phyloP scores from a whole-genome alignment of 306 rosid species.

The Vachellia collinsii region DNA sequence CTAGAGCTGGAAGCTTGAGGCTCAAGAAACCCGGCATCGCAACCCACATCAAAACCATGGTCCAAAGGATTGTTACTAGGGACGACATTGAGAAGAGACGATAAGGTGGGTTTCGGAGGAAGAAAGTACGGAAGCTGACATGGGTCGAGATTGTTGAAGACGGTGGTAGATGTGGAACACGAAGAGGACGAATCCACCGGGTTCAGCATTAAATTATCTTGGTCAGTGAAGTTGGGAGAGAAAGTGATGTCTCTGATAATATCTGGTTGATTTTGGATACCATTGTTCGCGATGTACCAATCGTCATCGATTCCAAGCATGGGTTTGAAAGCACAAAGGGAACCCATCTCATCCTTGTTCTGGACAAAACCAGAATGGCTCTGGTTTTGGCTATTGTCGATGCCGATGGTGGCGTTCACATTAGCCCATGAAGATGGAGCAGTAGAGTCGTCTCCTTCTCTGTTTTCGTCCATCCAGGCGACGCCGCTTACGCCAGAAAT shows the following conservation, averaged over 20 bases:
- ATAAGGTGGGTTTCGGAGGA: constrained; percentile 55
- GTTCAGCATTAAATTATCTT: constrained; percentile 53
- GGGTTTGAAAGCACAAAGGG: constrained; percentile 61
- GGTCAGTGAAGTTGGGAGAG: constrained; percentile 46
- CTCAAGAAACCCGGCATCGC: constrained; percentile 55
- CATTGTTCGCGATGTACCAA: constrained; percentile 58
- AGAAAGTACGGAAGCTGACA: constrained; percentile 66
- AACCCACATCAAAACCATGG: constrained; percentile 39
- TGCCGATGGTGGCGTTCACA: constrained; percentile 11
- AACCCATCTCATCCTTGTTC: constrained; percentile 43
- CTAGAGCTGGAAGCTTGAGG: constrained; percentile 51
- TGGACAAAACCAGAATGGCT: constrained; percentile 21
- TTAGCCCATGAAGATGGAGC: constrained; percentile 54
- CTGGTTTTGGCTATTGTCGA: not conserved
- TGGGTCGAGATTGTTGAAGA: constrained; percentile 66
- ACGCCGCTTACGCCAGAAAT: constrained; percentile 53
- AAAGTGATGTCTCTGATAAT: constrained; percentile 35
- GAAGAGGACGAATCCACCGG: constrained; percentile 72
- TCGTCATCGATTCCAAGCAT: constrained; percentile 68
- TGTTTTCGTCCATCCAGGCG: constrained; percentile 57
- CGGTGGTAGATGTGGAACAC: constrained; percentile 71
- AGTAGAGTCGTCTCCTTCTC: constrained; percentile 46
- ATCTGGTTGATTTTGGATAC: constrained; percentile 40
- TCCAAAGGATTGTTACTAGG: constrained; percentile 47
- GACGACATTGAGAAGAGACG: constrained; percentile 55